Base-by-base conservation (phyloP, 371 early-diverging fungal species). In the Circinella minor region DNA sequence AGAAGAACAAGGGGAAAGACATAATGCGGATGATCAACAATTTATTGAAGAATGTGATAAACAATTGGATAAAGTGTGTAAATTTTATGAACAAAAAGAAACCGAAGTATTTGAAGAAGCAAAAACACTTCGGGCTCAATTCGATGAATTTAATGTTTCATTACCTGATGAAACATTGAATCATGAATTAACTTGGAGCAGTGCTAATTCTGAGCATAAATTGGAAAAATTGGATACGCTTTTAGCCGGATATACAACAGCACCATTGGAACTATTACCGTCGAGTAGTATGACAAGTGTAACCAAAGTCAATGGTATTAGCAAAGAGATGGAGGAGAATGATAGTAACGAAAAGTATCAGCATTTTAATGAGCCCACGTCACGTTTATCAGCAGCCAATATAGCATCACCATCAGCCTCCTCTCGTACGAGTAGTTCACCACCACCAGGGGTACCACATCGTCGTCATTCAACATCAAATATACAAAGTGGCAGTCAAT, bases 11-110 rank as follows among this genome's bases (percentile, higher is more conserved):
- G 27, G 34, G n/a, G 34, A 27, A 27, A 27, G 27, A 27, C 27
- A 2, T 27, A 27, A 62, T 18, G 62, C 61, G 6, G 68, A 63
- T 27, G 66, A 69, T 18, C 34, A 66, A 18, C 57, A 46, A 17
- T 69, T 73, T 46, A 61, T 55, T 34, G 20, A 62, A 37, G 70
- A 67, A 20, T 55, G 68, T 43, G 51, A 67, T 59, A 47, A 55
- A 36, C 75, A 75, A 18, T 67, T 75, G 17, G 63, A 75, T 1
- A 75, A 75, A 51, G 64, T 75, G n/a, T 43, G 39, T 34, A 49
- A 66, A 6, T 75, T 75, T 20, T 75, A 65, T 36, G 38, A 14
- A 0, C 6, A n/a, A 7, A 75, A 69, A 57, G 68, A 68, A 27
- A 14, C 38, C n/a, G 75, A 65, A 65, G 17, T 65, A 15, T 36